These are phyloP conservation scores for Xylaria sp. DNA, from an alignment of 2,329 filamentous ascomycete species.

Conservation along the genomic window DNA sequence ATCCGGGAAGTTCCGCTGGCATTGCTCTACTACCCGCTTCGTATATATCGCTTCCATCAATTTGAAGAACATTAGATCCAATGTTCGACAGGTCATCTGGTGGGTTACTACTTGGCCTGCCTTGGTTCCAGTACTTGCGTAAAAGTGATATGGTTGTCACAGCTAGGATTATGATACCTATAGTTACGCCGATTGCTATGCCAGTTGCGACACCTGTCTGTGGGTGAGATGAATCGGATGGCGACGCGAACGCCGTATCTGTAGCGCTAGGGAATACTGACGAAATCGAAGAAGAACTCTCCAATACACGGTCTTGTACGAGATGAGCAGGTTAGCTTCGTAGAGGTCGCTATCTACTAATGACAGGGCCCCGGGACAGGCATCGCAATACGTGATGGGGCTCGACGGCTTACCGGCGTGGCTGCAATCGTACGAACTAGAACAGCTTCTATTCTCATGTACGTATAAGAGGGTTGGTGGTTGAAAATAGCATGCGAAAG, in stretches of 20 bases:
- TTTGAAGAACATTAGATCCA: not conserved
- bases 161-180: not conserved
- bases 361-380: too few relatives aligned
- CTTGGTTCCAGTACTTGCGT: not conserved
- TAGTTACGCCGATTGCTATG: not conserved
- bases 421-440: slow-evolving; percentile 5
- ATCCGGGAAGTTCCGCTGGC: not conserved
- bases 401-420: not conserved
- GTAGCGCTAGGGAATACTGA: not conserved
- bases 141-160: not conserved
- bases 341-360: not conserved
- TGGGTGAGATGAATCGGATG: not conserved
- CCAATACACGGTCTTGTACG: not conserved
- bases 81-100: not conserved
- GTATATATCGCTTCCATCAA: not conserved
- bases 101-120: not conserved
- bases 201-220: not conserved
- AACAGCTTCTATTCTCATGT: slow-evolving; percentile 1
- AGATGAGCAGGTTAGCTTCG: not conserved
- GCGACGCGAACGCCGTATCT: not conserved
- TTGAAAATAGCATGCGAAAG: slow-evolving; percentile 8
- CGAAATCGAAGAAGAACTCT: not conserved
- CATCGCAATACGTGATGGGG: not conserved
- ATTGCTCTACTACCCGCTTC: not conserved
- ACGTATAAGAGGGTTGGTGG: not conserved